Base-by-base conservation (phyloP, 2,329 filamentous ascomycete species). In the Colletotrichum spinosum region DNA sequence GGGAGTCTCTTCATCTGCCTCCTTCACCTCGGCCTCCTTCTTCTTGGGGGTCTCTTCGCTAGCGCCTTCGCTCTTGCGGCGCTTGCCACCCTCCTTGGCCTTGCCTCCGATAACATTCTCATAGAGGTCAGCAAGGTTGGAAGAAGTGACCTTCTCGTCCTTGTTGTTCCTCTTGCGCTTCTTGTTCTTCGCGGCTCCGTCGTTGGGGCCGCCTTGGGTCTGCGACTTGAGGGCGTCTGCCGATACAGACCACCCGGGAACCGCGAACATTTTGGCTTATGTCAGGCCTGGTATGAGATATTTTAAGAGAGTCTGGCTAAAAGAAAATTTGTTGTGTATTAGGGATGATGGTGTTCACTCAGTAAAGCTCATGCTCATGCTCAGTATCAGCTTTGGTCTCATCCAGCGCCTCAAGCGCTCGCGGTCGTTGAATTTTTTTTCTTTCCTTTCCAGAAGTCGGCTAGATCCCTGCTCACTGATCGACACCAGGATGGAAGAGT, bases 171-270 rank as follows among this genome's bases (percentile, higher is more conserved):
- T 66, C 52, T 61, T 70, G 41, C 71, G 81, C 80, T 89, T 89
- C 74, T 84, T 89, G 69, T 83, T 82, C 72, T 84, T 87, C 70
- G 80, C 74, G 65, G 79, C 69, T 67, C 76, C 75, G 69, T 69
- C 55, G 41, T 60, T 53, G 45, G 66, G 52, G 56, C 64, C 61
- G 13, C 57, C 60, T 10, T 70, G 65, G 67, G 82, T 85, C 78
- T 97, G 93, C 37, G 88, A 79, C 78, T 93, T 93, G 69, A 97
- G 86, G 56, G 81, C 82, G 70, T 89, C 87, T 67, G 90, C 86
- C 60, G 92, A 88, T 41, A 97, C 84, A 44, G 93, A 93, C 94
- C 95, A 97, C 71, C 96, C 96, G 73, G 92, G 92, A 37, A 98
- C 94, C 9, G 94, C 90, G 78, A 98, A 98, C 95, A 98, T 95